A percentile compares a stretch with the other conserved stretches of the same genome.
Evolutionary conservation across 768 basidiomycete species (phyloP).

Genomic region (Gymnopilus dilepis): DNA sequence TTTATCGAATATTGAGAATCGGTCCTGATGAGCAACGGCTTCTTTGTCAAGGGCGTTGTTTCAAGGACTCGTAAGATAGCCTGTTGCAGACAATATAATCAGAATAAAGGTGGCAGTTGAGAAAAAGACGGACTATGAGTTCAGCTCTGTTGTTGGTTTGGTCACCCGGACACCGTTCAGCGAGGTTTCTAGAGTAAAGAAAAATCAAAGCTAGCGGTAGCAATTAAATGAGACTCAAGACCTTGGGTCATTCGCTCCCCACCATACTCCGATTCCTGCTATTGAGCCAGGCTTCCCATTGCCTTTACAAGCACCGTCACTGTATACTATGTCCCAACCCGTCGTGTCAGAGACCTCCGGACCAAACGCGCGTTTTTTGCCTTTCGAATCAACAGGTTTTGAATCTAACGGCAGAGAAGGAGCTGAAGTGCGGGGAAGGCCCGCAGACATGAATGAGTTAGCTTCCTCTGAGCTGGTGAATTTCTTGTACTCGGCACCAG

Average conservation of each 20-base stretch:
- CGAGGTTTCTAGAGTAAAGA: conserved; percentile 62
- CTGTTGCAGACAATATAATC: conserved; percentile 42
- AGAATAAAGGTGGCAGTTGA: conserved; percentile 3
- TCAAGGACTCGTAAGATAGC: conserved; percentile 86
- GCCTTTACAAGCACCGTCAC: conserved; percentile 85
- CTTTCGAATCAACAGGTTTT: conserved; percentile 24
- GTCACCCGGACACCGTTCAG: conserved; percentile 80
- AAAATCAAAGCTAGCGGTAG: background rate
- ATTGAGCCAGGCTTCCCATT: conserved; percentile 72
- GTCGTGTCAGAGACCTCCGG: conserved; percentile 36
- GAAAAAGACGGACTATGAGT: conserved; percentile 62
- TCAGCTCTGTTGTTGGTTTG: conserved; percentile 93
- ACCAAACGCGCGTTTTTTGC: conserved; percentile 38
- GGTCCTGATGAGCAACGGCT: conserved; percentile 74
- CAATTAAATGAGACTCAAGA: conserved; percentile 23
- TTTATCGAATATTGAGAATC: conserved; percentile 87
- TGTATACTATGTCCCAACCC: conserved; percentile 67
- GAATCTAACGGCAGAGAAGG: conserved; percentile 2
- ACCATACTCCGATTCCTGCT: conserved; percentile 92
- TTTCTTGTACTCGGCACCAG: conserved; percentile 69
- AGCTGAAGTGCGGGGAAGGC: background rate
- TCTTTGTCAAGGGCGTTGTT: conserved; percentile 59
- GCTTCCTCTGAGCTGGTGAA: conserved; percentile 65
- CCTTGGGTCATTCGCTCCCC: conserved; percentile 74
- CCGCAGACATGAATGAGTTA: conserved; percentile 50